Evolutionary conservation across 768 basidiomycete genomes (phyloP).

Genomic region (Phlebiopsis gigantea): DNA sequence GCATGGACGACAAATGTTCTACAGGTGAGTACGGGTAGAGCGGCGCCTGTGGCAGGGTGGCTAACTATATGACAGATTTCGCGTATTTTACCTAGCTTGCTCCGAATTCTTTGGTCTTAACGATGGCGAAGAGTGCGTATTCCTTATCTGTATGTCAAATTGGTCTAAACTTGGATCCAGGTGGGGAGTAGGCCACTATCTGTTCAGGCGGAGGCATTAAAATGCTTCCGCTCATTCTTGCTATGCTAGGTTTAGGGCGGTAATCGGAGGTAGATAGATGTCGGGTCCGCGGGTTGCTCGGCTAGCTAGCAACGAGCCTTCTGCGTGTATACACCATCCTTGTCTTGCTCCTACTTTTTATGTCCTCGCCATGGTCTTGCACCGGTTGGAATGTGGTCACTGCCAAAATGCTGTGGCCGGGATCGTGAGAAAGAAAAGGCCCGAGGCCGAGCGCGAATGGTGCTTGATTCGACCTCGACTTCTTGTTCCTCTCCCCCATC

Average conservation of each 20-base stretch:
- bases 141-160: constrained; percentile 17
- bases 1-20: constrained; percentile 61
- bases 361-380: neutral
- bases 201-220: constrained; percentile 36
- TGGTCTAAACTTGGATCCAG: constrained; percentile 22
- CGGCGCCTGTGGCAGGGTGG: neutral
- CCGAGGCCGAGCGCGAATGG: neutral
- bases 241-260: neutral
- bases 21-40: constrained; percentile 30
- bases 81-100: constrained; percentile 70
- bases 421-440: neutral
- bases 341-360: neutral
- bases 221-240: neutral
- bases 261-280: neutral
- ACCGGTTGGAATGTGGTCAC: neutral
- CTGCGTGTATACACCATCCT: neutral
- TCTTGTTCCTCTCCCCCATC: neutral
- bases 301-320: neutral
- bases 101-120: constrained; percentile 64
- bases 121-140: constrained; percentile 46
- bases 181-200: constrained; percentile 55
- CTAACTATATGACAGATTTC: constrained; percentile 35
- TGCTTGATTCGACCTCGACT: neutral
- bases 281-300: neutral
- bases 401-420: neutral